Base-by-base conservation (phyloP, 2,329 filamentous ascomycete genomes). In the Clonostachys byssicola region DNA sequence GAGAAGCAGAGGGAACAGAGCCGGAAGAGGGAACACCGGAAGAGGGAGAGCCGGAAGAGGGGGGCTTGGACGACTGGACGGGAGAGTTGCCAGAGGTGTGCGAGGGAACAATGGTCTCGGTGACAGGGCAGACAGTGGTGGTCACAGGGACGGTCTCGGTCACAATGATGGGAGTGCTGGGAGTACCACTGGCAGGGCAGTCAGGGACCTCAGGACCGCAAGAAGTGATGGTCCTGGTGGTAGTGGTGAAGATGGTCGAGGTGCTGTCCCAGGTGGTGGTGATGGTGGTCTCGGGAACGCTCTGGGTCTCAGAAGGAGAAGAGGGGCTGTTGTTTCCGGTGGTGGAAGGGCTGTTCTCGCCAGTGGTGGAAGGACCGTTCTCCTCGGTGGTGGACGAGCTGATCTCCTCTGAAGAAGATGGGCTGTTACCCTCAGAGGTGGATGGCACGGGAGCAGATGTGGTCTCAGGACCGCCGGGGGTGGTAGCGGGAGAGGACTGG, bases 81-180 rank as follows among this genome's bases (percentile, higher is more conserved):
- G 52, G 52, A 23, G 51, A 39, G 41, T 49, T 45, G 16, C 50
- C 47, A 33, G 50, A 43, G 38, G 51, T 47, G 30, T 46, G 46
- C 38, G 60, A 61, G 38, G 67, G 69, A 49, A 67, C 56, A 54
- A 70, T 59, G 40, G 75, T 80, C 68, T 74, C 74, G n/a, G 77
- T 80, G 50, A 81, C 76, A 18, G 78, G 80, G 73, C 79, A 83
- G 59, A 83, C 61, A 39, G 81, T 85, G 52, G 82, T 85, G 44
- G 75, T 78, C 43, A 82, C 57, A 42, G 80, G 65, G 49, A 85
- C 60, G 7, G 76, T 80, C 49, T 78, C 71, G 4, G 78, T 80
- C 46, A 77, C 66, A 33, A 80, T 60, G 1, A 66, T 70, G 42
- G 73, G 70, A 12, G 71, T 73, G 46, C 63, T 56, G 33, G 66